Conservation (phyloP, 768 basidiomycete genomes). For the Agrocybe pediades region DNA sequence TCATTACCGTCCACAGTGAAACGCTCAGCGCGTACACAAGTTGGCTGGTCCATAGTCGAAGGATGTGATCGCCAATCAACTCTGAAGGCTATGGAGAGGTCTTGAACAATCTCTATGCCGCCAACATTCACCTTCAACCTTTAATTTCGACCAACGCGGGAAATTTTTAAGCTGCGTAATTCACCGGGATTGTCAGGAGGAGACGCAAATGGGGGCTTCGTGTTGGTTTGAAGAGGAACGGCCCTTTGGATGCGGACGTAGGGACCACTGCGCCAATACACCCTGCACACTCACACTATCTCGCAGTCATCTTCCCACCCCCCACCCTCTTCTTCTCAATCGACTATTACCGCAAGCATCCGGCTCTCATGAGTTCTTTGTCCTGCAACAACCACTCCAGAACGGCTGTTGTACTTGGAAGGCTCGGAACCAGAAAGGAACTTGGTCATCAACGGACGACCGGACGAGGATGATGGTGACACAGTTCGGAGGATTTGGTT, state of each 20-base stretch:
- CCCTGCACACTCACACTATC: background rate
- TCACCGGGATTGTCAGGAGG: too few species aligned
- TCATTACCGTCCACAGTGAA: slow-evolving; percentile 16
- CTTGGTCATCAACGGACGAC: slow-evolving; percentile 22
- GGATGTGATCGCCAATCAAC: too few species aligned
- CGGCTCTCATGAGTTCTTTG: background rate
- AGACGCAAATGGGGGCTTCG: background rate
- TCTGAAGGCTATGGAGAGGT: too few species aligned
- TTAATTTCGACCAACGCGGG: too few species aligned
- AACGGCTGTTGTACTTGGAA: slow-evolving; percentile 45
- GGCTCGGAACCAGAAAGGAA: slow-evolving; percentile 68
- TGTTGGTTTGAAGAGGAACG: too few species aligned
- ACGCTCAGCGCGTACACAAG: slow-evolving; percentile 1
- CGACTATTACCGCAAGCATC: background rate
- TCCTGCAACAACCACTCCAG: slow-evolving; percentile 23
- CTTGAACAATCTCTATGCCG: too few species aligned
- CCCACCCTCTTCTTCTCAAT: slow-evolving; percentile 3
- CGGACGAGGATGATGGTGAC: background rate
- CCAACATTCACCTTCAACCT: too few species aligned
- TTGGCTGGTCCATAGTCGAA: too few species aligned
- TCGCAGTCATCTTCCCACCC: background rate
- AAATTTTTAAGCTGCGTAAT: too few species aligned
- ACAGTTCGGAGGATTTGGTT: too few species aligned
- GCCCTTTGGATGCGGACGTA: background rate
- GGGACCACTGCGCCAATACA: background rate